Conservation (phyloP, 1,139 yeast genomes). For the Blastobotrys aristatus region DNA sequence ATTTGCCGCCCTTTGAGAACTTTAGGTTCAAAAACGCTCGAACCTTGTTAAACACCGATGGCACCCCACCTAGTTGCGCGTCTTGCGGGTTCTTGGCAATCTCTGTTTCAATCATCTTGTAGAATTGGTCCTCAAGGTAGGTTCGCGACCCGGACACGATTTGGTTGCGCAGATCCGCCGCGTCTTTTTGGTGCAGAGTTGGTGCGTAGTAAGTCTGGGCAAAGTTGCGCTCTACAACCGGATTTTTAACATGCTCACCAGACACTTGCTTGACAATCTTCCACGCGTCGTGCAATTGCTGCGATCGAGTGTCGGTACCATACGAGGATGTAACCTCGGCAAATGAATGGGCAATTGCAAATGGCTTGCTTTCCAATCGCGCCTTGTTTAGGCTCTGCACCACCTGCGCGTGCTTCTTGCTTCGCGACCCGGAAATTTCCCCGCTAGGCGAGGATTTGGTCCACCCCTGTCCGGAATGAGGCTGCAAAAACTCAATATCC, state of each 20-base stretch:
- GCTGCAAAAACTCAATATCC: conserved; percentile 29
- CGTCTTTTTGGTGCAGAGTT: conserved; percentile 29
- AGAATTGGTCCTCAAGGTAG: conserved; percentile 72
- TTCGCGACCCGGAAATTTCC: conserved; percentile 15
- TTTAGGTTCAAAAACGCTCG: conserved; percentile 54
- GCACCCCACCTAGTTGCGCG: conserved; percentile 53
- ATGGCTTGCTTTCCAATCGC: conserved; percentile 48
- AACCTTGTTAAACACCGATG: conserved; percentile 67
- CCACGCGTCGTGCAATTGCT: conserved; percentile 38
- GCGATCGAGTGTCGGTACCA: conserved; percentile 34
- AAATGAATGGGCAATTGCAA: conserved; percentile 50
- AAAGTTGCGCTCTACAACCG: conserved; percentile 46
- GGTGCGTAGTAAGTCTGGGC: conserved; percentile 33
- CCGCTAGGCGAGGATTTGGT: not conserved
- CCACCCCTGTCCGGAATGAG: conserved; percentile 21
- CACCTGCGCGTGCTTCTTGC: conserved; percentile 62
- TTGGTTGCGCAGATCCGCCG: conserved; percentile 41
- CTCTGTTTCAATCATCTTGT: conserved; percentile 64
- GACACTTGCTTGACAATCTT: conserved; percentile 30
- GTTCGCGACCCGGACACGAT: conserved; percentile 54
- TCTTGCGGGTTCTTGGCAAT: conserved; percentile 59
- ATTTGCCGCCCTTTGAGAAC: conserved; percentile 39
- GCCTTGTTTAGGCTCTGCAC: conserved; percentile 66
- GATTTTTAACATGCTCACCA: conserved; percentile 25
- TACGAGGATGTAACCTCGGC: conserved; percentile 40